A percentile compares a stretch with the other conserved stretches of the same genome.
These are phyloP conservation scores for Phlebiopsis gigantea DNA, from an alignment of 768 basidiomycete genomes.

Conservation along the genomic window DNA sequence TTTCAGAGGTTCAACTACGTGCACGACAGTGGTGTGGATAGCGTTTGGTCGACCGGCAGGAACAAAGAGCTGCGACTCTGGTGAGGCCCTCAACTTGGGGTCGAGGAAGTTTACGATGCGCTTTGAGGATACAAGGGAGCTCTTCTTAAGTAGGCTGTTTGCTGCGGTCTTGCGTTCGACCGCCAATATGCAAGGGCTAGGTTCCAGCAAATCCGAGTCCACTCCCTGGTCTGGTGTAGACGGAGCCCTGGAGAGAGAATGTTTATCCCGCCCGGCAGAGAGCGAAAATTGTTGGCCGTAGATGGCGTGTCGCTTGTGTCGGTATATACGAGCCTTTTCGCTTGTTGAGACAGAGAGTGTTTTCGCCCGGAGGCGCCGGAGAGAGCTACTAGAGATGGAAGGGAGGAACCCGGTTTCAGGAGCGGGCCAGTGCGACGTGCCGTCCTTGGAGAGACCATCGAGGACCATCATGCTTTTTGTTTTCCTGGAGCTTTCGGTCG, in stretches of 20 bases:
- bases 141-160: neutral
- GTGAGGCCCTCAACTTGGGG: neutral
- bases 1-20: neutral
- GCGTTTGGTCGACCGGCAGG: neutral
- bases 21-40: neutral
- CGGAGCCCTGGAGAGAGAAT: neutral
- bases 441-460: neutral
- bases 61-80: neutral
- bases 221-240: neutral
- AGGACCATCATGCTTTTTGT: constrained; percentile 9
- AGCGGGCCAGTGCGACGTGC: neutral
- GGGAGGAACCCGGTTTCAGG: neutral
- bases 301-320: constrained; percentile 12
- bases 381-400: neutral
- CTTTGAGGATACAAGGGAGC: neutral
- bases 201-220: neutral
- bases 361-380: constrained; percentile 4
- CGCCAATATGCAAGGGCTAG: neutral
- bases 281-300: constrained; percentile 9
- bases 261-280: neutral
- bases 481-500: constrained; percentile 11
- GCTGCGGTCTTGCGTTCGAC: constrained; percentile 1
- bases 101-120: neutral
- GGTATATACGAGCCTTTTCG: neutral
- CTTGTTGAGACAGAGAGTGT: neutral